Base-by-base conservation (phyloP, 2,329 filamentous ascomycete species). In the Xylariaceae sp. region DNA sequence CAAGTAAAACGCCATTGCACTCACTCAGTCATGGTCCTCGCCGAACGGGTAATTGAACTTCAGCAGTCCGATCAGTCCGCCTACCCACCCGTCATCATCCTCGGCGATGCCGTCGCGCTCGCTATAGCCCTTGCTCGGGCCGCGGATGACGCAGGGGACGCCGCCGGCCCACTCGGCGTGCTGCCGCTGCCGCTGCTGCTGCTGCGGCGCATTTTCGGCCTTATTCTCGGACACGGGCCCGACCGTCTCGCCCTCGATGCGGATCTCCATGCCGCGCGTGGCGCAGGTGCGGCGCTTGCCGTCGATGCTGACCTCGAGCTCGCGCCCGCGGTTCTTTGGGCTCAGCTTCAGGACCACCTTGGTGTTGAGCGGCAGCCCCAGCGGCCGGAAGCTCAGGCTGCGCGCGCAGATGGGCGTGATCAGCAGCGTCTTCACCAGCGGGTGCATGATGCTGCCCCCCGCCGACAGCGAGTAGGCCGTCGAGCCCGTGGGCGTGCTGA, bases 41-140 rank as follows among this genome's bases (percentile, higher is more conserved):
- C 95, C 95, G 79, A 98, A 98, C 0, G 93, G 93, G 75, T 96
- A 91, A 73, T 99, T 99, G 72, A 98, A 99, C 77, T 99, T 99
- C 65, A 99, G 76, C 68, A 98, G 72, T 9, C 91, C 91, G 70
- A 96, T 99, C 69, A 99, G 75, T 0, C 95, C 93, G 1, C 93
- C 93, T 2, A 99, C 93, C 95, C 95, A 99, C 18, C 93, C 91
- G 73, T 98, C 93, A 67, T 97, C 91, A 44, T 88, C 83, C 60
- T 87, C 83, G 2, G 77, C 64, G 20, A 73, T 70, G 2, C 75
- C 77, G 20, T 69, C 71, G 51, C 63, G 43, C 7, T 67, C 75
- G 3, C 67, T 66, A 40, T 72, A 72, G 64, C 65, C 81, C 77
- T 65, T 79, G 66, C 65, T 76, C 62, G 74, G 72, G 12, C 75